A percentile compares a stretch with the other conserved stretches of the same genome.
phyloP scores from a whole-genome alignment of 371 early-diverging fungal genomes.

The Mucor indicus region DNA sequence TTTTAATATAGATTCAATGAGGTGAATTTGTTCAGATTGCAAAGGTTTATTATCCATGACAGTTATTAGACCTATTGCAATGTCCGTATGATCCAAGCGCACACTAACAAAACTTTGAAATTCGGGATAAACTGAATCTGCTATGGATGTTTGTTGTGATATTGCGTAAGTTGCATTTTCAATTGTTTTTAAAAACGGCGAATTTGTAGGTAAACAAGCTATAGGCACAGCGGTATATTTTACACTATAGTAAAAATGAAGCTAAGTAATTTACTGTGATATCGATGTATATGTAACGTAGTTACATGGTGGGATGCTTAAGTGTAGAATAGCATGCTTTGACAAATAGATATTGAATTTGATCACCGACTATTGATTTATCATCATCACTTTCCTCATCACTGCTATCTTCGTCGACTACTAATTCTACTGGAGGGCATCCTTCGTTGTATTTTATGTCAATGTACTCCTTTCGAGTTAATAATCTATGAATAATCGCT shows the following conservation, averaged over 20 bases:
- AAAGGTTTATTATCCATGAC: conserved; percentile 18
- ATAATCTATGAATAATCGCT: conserved; percentile 18
- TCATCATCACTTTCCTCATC: not conserved
- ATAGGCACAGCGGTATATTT: conserved; percentile 13
- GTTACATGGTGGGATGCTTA: too few relatives aligned
- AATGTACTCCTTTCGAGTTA: conserved; percentile 13
- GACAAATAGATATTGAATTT: conserved; percentile 8
- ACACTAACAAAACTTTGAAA: conserved; percentile 17
- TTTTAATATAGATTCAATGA: conserved; percentile 18
- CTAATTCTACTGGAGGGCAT: conserved; percentile 6
- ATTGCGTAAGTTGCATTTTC: conserved; percentile 1
- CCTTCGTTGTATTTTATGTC: conserved; percentile 20
- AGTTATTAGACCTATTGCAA: conserved; percentile 16
- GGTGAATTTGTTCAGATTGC: conserved; percentile 1
- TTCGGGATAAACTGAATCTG: conserved; percentile 7
- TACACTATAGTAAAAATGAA: conserved; percentile 4
- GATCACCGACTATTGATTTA: too few relatives aligned
- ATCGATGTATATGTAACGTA: too few relatives aligned
- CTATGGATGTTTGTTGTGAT: conserved; percentile 9
- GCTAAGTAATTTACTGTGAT: too few relatives aligned
- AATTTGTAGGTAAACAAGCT: conserved; percentile 3
- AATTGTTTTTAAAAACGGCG: conserved; percentile 16
- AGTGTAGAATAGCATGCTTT: conserved; percentile 19
- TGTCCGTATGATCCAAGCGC: conserved; percentile 8
- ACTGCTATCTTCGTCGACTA: not conserved